phyloP scores from a whole-genome alignment of 768 basidiomycete species.

The Podaxis carcinomalis region DNA sequence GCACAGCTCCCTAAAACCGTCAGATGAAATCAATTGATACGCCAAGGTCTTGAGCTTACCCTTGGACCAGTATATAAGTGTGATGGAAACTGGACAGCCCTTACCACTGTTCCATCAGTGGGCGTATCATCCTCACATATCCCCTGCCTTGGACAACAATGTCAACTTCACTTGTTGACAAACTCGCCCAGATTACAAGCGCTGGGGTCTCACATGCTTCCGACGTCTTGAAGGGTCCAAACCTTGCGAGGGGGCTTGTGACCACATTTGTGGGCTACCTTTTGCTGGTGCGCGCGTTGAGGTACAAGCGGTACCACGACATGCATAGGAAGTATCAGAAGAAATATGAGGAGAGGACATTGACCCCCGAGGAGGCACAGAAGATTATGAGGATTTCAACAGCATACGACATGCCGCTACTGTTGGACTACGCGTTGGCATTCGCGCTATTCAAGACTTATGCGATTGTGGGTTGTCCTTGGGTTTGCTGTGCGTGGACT shows the following conservation, averaged over 20 bases:
- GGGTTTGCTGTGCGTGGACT: not conserved
- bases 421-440: slow-evolving; percentile 34
- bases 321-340: slow-evolving; percentile 35
- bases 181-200: not conserved
- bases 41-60: too few species aligned
- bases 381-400: slow-evolving; percentile 29
- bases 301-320: slow-evolving; percentile 38
- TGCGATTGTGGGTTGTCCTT: slow-evolving; percentile 32
- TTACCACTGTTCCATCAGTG: too few species aligned
- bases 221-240: not conserved
- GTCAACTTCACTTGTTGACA: not conserved
- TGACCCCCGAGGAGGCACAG: slow-evolving; percentile 45
- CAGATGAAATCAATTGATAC: too few species aligned
- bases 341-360: slow-evolving; percentile 30
- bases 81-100: too few species aligned
- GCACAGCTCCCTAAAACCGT: too few species aligned
- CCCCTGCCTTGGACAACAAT: not conserved
- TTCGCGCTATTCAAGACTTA: slow-evolving; percentile 56
- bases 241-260: not conserved
- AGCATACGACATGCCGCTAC: slow-evolving; percentile 41
- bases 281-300: slow-evolving; percentile 29
- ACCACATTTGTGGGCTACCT: slow-evolving; percentile 18
- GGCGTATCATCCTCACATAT: not conserved
- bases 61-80: too few species aligned
- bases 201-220: not conserved